Conservation (phyloP, 2,329 filamentous ascomycete species). For the Aquanectria penicillioides region DNA sequence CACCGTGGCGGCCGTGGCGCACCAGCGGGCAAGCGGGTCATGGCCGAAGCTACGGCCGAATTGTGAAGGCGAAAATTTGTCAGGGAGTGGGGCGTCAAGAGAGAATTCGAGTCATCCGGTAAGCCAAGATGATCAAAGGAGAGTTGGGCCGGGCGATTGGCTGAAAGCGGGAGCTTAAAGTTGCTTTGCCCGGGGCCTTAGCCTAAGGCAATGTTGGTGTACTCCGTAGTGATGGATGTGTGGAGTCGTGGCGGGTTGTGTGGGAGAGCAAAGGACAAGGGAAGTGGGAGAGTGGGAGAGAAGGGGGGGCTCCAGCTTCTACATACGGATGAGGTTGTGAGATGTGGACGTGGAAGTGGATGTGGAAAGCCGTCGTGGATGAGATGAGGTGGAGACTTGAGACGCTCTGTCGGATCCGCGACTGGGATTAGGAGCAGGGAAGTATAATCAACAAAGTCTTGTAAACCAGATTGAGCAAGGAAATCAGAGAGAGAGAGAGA, state of each 20-base stretch:
- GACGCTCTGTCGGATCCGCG: slow-evolving; percentile 9
- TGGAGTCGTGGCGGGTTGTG: neutral
- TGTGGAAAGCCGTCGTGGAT: neutral
- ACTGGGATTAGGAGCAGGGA: slow-evolving; percentile 3
- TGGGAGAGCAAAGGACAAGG: too few relatives aligned
- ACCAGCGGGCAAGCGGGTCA: neutral
- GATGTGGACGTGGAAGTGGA: neutral
- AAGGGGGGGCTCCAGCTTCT: neutral
- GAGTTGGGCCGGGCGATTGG: slow-evolving; percentile 18
- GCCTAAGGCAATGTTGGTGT: neutral
- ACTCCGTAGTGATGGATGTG: neutral
- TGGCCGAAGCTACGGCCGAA: neutral
- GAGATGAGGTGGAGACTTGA: slow-evolving; percentile 12
- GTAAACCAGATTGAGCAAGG: too few relatives aligned
- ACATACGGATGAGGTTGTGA: neutral
- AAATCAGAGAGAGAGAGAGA: neutral
- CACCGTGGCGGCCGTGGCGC: neutral
- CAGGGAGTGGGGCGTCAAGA: slow-evolving; percentile 10
- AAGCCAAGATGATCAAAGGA: neutral
- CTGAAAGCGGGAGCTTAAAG: slow-evolving; percentile 20
- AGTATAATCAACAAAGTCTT: neutral
- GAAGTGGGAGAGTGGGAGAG: neutral
- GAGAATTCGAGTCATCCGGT: slow-evolving; percentile 27
- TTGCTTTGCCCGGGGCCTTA: neutral
- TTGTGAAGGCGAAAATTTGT: slow-evolving; percentile 9